Evolutionary conservation across 2,329 filamentous ascomycete genomes (phyloP), one percentile per base, ranked within the genome.

Genomic region (Penicillium corylophilum): DNA sequence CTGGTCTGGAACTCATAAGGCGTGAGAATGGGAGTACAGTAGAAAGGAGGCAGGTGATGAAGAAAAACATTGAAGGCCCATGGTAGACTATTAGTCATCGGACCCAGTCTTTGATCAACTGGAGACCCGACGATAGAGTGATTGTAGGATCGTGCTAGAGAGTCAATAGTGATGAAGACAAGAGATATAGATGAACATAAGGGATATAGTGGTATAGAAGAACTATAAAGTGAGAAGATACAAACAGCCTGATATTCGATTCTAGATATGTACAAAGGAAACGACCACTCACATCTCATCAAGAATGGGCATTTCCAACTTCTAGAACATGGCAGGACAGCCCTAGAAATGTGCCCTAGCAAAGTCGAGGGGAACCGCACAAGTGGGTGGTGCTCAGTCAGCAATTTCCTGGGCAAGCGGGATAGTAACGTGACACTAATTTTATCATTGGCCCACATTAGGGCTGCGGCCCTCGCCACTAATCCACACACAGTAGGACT

Each of bases 401-500:
- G 39, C 51, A 23, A 5, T 15, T 2, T 3, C 23, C 23, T 29
- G 13, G 33, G 29, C 45, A n/a, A 42, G 45, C 8, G 54, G 44
- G 20, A 9, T 23, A 5, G 3, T 8, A 13, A 23, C 26, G 5
- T 15, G 4, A 24, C 2, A 4, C 39, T 50, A 42, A 38, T 55
- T 39, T 47, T 15, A 1, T 51, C 35, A 63, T 68, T 71, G 66
- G 66, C 31, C 51, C 41, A 26, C 52, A 55, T 72, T 74, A 74
- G 71, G 71, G 71, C 65, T 73, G 63, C 49, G 65, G 63, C 71
- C 69, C 68, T 70, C 62, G 55, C 52, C 44, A 53, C 54, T 61
- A 61, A 58, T 62, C 63, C 69, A 65, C 71, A 71, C 70, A 73
- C 69, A 68, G 59, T 62, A 62, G 64, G 48, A 55, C 46, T 40